phyloP scores from a whole-genome alignment of 2,329 filamentous ascomycete species.

The Talaromyces sp. region DNA sequence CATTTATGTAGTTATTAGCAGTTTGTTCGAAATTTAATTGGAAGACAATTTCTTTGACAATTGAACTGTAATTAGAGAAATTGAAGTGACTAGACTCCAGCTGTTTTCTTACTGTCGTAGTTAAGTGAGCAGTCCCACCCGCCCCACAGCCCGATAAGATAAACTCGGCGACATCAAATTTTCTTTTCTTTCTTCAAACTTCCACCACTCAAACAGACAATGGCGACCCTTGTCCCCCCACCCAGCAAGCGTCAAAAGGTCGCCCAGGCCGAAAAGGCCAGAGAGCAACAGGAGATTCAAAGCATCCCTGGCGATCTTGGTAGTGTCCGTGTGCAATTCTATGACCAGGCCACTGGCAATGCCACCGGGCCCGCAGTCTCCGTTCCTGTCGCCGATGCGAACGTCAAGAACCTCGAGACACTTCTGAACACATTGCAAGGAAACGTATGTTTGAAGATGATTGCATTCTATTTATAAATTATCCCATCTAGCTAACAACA shows the following conservation, averaged over 20 bases:
- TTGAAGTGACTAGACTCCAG: too few species aligned
- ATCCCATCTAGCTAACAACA: slow-evolving; percentile 2
- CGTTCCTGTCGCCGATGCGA: slow-evolving; percentile 81
- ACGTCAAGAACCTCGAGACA: slow-evolving; percentile 84
- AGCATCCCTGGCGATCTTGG: slow-evolving; percentile 68
- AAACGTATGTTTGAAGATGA: slow-evolving; percentile 53
- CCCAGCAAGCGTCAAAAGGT: slow-evolving; percentile 85
- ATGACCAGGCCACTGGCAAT: slow-evolving; percentile 73
- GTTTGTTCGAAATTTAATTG: too few species aligned
- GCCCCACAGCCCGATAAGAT: slow-evolving; percentile 21
- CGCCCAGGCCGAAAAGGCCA: slow-evolving; percentile 70
- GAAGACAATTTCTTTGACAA: neutral
- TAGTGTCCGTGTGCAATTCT: slow-evolving; percentile 82
- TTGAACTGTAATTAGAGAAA: too few species aligned
- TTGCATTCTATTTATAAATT: slow-evolving; percentile 22
- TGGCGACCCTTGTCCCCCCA: slow-evolving; percentile 82
- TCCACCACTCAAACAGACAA: slow-evolving; percentile 40
- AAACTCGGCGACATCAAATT: slow-evolving; percentile 15
- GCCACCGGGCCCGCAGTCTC: slow-evolving; percentile 71
- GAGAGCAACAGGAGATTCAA: slow-evolving; percentile 74
- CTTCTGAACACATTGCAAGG: slow-evolving; percentile 83
- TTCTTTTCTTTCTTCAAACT: slow-evolving; percentile 18
- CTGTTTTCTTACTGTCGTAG: too few species aligned
- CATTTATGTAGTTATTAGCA: too few species aligned
- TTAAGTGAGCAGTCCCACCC: neutral